Evolutionary conservation across 441 rosid genomes (phyloP).

Genomic region (Adansonia gregorii): DNA sequence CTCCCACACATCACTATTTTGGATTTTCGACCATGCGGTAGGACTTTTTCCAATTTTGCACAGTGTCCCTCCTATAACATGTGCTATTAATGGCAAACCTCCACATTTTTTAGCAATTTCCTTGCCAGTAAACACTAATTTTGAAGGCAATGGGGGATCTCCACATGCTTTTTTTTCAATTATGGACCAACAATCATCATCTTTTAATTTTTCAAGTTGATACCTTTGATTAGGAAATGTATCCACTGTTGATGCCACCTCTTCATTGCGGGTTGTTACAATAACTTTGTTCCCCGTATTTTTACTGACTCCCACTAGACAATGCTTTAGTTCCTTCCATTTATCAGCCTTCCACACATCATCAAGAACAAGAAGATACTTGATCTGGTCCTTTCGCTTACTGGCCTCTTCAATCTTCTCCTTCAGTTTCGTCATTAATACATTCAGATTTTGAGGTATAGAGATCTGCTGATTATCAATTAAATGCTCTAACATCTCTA

Average conservation of each 20-base stretch:
- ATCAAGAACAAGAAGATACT: constrained; percentile 37
- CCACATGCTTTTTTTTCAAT: neutral
- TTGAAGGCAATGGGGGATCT: neutral
- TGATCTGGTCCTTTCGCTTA: neutral
- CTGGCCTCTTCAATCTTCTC: constrained; percentile 14
- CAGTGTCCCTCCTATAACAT: constrained; percentile 32
- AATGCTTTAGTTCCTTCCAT: constrained; percentile 14
- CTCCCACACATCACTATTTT: constrained; percentile 4
- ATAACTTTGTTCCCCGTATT: constrained; percentile 18
- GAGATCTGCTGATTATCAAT: neutral
- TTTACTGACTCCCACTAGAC: neutral
- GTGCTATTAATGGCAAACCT: constrained; percentile 1
- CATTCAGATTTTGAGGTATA: neutral
- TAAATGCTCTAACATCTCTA: neutral
- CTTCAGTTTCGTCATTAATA: neutral
- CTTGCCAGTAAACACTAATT: neutral
- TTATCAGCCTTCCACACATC: constrained; percentile 30
- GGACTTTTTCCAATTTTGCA: neutral
- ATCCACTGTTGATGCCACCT: constrained; percentile 16
- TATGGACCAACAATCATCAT: neutral
- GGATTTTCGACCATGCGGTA: neutral
- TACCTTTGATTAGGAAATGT: neutral
- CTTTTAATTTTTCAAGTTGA: neutral
- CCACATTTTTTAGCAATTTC: neutral
- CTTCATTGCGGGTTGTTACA: constrained; percentile 29